Conservation (phyloP, 208 protist genomes). For the Crithidia bombi region DNA sequence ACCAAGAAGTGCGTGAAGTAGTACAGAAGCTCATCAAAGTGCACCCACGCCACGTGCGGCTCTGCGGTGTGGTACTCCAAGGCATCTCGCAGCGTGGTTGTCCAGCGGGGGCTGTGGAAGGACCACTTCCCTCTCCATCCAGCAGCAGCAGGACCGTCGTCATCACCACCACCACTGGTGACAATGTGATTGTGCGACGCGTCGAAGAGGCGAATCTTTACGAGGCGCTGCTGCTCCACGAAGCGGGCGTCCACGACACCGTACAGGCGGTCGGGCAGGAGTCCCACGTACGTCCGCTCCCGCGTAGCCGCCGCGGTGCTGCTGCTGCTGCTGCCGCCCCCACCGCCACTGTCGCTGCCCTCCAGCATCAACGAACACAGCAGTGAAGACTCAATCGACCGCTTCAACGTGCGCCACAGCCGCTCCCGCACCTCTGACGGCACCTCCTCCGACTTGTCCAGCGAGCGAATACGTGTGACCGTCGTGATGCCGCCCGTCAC, state of each 20-base stretch:
- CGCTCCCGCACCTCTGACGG: slow-evolving; percentile 40
- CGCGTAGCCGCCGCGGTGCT: slow-evolving; percentile 36
- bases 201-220: slow-evolving; percentile 78
- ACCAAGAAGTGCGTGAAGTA: slow-evolving; percentile 86
- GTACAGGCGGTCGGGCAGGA: slow-evolving; percentile 82
- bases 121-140: slow-evolving; percentile 77
- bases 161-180: slow-evolving; percentile 12
- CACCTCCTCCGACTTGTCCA: slow-evolving; percentile 28
- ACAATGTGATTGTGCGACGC: too few species aligned
- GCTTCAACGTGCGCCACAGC: slow-evolving; percentile 72
- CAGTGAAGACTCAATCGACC: slow-evolving; percentile 39
- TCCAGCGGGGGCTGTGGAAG: slow-evolving; percentile 45
- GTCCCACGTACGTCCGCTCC: slow-evolving; percentile 55
- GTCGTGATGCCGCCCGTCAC: slow-evolving; percentile 61
- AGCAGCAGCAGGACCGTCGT: slow-evolving; percentile 19
- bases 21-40: slow-evolving; percentile 83
- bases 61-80: slow-evolving; percentile 20
- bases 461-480: slow-evolving; percentile 36
- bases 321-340: too few species aligned
- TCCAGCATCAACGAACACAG: slow-evolving; percentile 62
- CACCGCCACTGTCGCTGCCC: too few species aligned
- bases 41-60: slow-evolving; percentile 69
- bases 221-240: slow-evolving; percentile 71
- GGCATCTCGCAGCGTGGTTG: slow-evolving; percentile 43
- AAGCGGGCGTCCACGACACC: slow-evolving; percentile 77